Evolutionary conservation across 495 filamentous ascomycete species (phyloP).

Genomic region (Penicillium macrosclerotiorum): DNA sequence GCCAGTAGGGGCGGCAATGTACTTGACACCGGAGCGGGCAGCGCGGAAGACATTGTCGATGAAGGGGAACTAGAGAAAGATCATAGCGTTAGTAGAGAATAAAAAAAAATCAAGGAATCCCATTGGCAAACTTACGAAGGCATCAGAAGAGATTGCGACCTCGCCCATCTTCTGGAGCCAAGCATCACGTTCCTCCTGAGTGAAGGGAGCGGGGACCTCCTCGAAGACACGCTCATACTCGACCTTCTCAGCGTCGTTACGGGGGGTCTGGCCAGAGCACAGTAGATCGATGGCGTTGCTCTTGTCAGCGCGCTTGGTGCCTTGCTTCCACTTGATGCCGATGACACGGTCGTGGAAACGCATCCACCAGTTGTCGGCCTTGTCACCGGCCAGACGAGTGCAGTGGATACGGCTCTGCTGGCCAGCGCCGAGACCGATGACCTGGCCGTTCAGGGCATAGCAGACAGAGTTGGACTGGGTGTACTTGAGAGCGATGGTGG

Average conservation of each 20-base stretch:
- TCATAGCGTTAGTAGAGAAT: slow-evolving; percentile 11
- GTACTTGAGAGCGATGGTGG: slow-evolving; percentile 95
- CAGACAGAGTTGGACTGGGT: slow-evolving; percentile 98
- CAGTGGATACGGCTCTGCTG: slow-evolving; percentile 98
- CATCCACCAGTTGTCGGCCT: slow-evolving; percentile 99
- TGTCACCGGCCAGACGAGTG: slow-evolving; percentile 96
- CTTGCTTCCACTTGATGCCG: slow-evolving; percentile 92
- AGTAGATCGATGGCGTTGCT: slow-evolving; percentile 96
- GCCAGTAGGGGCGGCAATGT: slow-evolving; percentile 87
- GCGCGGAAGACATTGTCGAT: slow-evolving; percentile 95
- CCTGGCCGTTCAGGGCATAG: slow-evolving; percentile 92
- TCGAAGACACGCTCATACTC: slow-evolving; percentile 89
- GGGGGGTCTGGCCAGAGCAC: slow-evolving; percentile 82
- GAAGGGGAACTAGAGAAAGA: slow-evolving; percentile 76
- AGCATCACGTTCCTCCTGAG: slow-evolving; percentile 73
- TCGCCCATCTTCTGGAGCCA: slow-evolving; percentile 80
- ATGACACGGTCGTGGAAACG: slow-evolving; percentile 88
- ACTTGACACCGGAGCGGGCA: slow-evolving; percentile 84
- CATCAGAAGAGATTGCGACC: slow-evolving; percentile 87
- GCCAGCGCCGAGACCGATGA: slow-evolving; percentile 91
- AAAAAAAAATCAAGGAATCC: background rate
- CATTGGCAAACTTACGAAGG: slow-evolving; percentile 75
- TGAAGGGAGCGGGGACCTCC: slow-evolving; percentile 82
- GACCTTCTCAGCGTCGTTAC: slow-evolving; percentile 72
- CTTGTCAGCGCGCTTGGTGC: slow-evolving; percentile 93